Evolutionary conservation across 1,284 basidiomycete species (phyloP).

Genomic region (Meira miltonrushii): DNA sequence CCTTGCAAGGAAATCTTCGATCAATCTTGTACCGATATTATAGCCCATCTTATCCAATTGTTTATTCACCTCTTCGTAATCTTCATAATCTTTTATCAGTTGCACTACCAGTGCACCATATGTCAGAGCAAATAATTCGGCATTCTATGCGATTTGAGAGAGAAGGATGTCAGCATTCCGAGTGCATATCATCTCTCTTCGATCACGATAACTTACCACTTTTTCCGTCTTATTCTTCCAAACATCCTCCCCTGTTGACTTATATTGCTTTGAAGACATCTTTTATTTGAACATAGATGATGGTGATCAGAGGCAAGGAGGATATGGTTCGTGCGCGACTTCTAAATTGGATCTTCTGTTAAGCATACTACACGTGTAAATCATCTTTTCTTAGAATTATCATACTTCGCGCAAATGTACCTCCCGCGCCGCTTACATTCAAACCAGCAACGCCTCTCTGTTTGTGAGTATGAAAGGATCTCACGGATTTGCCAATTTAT

Average conservation of each 20-base stretch:
- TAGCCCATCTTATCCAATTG: conserved; percentile 75
- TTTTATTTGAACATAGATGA: no score
- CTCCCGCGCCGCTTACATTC: no score
- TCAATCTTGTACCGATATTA: conserved; percentile 91
- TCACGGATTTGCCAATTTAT: no score
- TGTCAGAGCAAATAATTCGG: conserved; percentile 92
- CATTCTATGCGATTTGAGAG: conserved; percentile 59
- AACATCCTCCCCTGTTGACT: conserved; percentile 45
- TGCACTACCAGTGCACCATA: conserved; percentile 97
- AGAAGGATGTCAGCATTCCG: neutral
- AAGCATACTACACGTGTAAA: no score
- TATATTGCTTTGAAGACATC: conserved; percentile 40
- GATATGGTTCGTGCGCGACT: no score
- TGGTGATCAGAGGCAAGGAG: no score
- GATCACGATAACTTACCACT: conserved; percentile 34
- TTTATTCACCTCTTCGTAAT: conserved; percentile 75
- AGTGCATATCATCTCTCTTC: no score
- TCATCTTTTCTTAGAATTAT: no score
- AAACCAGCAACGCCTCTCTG: no score
- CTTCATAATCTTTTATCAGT: conserved; percentile 97
- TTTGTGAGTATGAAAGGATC: no score
- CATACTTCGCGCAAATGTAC: no score
- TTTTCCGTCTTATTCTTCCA: conserved; percentile 53
- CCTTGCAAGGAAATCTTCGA: conserved; percentile 94
- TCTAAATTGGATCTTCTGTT: no score